Base-by-base conservation (phyloP, 208 protist genomes). In the Kentomonas sorsogonicus region DNA sequence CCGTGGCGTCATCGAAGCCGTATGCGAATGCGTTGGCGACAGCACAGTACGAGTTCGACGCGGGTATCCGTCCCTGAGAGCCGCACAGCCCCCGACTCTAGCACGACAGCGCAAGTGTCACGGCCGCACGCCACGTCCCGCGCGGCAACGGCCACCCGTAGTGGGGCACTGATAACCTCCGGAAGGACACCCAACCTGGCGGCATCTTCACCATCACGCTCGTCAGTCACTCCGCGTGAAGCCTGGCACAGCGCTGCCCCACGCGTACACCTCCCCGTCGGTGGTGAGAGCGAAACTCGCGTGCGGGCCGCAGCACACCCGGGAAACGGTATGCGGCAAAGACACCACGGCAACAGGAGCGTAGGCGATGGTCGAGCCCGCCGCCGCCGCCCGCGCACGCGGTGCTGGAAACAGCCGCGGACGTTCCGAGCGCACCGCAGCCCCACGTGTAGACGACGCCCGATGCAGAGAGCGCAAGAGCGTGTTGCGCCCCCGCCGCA, bases 391-490 rank as follows among this genome's bases (percentile, higher is more conserved):
- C n/a, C n/a, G n/a, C n/a, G n/a, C n/a, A n/a, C n/a, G n/a, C n/a
- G n/a, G n/a, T n/a, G n/a, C n/a, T n/a, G n/a, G n/a, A n/a, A n/a
- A n/a, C n/a, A n/a, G n/a, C n/a, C n/a, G n/a, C n/a, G n/a, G n/a
- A n/a, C n/a, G 53, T 67, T n/a, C 79, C 76, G 31, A 83, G 53
- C 9, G 63, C 60, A 2, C 75, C 75, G 26, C 57, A 55, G 30
- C 86, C 86, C 83, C 86, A 94, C 0, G 77, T 61, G 53, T 86
- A 89, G 23, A 94, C 53, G 16, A 59, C 54, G 62, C 79, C 62
- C 23, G 63, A 58, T 18, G 47, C 58, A 5, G 73, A 79, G 63
- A 88, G 60, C 15, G 81, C 86, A 9, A 86, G 54, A n/a, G 80
- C 79, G 68, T 93, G 86, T 7, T 59, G 61, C 27, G 50, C 34